These are phyloP conservation scores for Podaxis pistillaris DNA, from an alignment of 768 basidiomycete genomes.

Conservation along the genomic window DNA sequence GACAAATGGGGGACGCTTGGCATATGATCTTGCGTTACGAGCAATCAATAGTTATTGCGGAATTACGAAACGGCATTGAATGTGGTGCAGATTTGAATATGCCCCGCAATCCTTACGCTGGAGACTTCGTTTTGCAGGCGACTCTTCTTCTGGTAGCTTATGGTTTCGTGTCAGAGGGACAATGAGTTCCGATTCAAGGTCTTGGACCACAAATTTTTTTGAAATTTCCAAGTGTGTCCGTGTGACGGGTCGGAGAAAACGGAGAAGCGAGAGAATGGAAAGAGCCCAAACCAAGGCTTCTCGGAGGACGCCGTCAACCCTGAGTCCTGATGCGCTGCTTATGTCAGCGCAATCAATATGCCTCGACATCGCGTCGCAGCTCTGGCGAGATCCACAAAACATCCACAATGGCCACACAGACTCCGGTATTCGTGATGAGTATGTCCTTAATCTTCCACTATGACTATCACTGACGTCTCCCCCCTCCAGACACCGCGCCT, in stretches of 20 bases:
- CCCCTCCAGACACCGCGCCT: conserved; percentile 78
- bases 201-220: too few relatives aligned
- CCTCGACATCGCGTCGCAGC: background rate
- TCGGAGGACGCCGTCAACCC: background rate
- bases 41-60: background rate
- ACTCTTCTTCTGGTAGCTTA: background rate
- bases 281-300: background rate
- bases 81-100: background rate
- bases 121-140: background rate
- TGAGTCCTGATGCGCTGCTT: background rate
- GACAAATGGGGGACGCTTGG: background rate
- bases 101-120: background rate
- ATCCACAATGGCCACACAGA: conserved; percentile 49
- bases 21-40: background rate
- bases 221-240: background rate
- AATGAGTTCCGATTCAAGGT: too few relatives aligned
- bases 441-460: conserved; percentile 20
- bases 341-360: conserved; percentile 10
- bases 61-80: background rate
- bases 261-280: background rate
- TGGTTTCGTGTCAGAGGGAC: too few relatives aligned
- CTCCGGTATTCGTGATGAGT: conserved; percentile 87
- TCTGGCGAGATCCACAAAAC: background rate
- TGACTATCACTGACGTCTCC: background rate
- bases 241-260: background rate